Base-by-base conservation (phyloP, 176 grass and related monocot genomes). In the Oropetium thomaeum region DNA sequence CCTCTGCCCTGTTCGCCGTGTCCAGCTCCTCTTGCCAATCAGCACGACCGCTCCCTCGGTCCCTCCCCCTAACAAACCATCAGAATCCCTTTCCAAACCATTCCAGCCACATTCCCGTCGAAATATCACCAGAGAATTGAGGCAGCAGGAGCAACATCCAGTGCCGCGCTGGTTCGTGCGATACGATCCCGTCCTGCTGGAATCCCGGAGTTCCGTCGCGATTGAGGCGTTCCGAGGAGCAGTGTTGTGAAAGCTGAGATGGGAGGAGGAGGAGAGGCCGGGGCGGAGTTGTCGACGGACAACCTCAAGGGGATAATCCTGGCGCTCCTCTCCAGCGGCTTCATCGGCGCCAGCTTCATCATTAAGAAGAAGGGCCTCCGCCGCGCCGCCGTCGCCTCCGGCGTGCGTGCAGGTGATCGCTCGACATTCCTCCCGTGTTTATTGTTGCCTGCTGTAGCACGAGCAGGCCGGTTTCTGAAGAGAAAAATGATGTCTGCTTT, bases 281-380 rank as follows among this genome's bases (percentile, higher is more conserved):
- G 58, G 67, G 71, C 84, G 75, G 89, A 86, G 33, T 44, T 95
- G 53, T 99, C 91, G 38, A 82, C 79, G 70, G 92, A 99, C 79
- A 99, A 95, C 88, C 43, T 95, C 23, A 88, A 94, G 67, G 96
- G 96, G 26, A 87, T 99, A 62, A 76, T 81, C 20, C 76, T 95
- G 40, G 96, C 96, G 76, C 87, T 99, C 22, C 41, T 95, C 20
- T 99, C 96, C 33, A 92, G 96, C 78, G 82, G 87, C 71, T 99
- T 99, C 89, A 92, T 99, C 61, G 96, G 96, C 16, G 89, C 86
- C 67, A 98, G 95, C 71, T 98, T 98, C 84, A 98, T 97, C 79
- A 92, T 98, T 76, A 98, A 98, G 91, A 95, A 99, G 84, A 99
- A 90, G 79, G 96, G 96, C 60, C 92, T 99, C 43, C 88, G 84